Percentiles rank a stretch among this genome's conserved stretches.
Conservation (phyloP, 2,329 filamentous ascomycete genomes). For the Penicillium italicum region DNA sequence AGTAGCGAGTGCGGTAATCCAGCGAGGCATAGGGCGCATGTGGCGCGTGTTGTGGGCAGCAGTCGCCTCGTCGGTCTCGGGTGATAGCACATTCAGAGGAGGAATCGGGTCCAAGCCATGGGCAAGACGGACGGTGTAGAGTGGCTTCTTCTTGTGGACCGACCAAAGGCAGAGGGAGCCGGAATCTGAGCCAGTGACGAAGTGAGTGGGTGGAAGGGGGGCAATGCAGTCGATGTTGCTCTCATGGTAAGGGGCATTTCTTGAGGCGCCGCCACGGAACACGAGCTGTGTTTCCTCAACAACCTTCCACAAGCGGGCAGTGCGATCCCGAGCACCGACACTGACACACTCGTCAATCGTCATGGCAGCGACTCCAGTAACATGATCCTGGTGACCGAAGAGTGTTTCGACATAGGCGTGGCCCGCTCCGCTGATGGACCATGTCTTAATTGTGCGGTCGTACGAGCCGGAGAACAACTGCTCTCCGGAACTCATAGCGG, state of each 20-base stretch:
- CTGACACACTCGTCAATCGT: constrained; percentile 85
- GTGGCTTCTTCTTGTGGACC: constrained; percentile 88
- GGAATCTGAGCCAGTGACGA: constrained; percentile 91
- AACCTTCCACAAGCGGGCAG: constrained; percentile 92
- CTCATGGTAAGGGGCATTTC: constrained; percentile 56
- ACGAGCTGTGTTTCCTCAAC: constrained; percentile 93
- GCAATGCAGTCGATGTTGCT: constrained; percentile 90
- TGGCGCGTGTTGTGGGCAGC: constrained; percentile 43
- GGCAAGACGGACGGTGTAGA: constrained; percentile 73
- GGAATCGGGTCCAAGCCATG: constrained; percentile 79
- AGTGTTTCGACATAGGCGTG: constrained; percentile 92
- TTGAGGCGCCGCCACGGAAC: constrained; percentile 71
- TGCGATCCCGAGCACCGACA: constrained; percentile 86
- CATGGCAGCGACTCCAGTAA: constrained; percentile 78
- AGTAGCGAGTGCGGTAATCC: constrained; percentile 83
- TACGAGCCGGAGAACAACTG: constrained; percentile 88
- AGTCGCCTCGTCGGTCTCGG: constrained; percentile 63
- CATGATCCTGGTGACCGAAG: constrained; percentile 91
- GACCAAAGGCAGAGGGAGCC: constrained; percentile 84
- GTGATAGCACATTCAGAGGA: constrained; percentile 64
- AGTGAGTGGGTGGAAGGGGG: constrained; percentile 84
- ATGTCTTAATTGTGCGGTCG: constrained; percentile 92
- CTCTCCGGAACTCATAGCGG: constrained; percentile 56
- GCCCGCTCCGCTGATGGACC: constrained; percentile 73
- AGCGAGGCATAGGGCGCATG: constrained; percentile 66